These are phyloP conservation scores for Didymella segeticola DNA, from an alignment of 2,329 filamentous ascomycete species.

Conservation along the genomic window DNA sequence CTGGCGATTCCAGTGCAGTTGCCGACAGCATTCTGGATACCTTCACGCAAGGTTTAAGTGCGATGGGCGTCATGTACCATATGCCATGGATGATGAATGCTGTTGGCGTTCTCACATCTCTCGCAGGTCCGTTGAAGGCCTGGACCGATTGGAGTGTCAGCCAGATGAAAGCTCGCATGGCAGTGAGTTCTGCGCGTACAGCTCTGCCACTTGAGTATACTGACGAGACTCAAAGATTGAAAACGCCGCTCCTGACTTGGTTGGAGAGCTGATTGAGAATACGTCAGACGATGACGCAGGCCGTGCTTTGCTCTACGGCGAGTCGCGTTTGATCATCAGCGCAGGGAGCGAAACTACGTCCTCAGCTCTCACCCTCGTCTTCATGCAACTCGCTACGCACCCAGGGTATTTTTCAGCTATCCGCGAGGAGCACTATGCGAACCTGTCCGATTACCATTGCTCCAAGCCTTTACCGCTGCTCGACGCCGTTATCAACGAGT, in stretches of 20 bases:
- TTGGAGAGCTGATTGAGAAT: conserved; percentile 31
- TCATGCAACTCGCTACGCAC: conserved; percentile 45
- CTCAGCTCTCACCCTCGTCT: conserved; percentile 59
- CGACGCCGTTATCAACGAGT: conserved; percentile 36
- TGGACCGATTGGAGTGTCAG: conserved; percentile 35
- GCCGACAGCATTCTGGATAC: conserved; percentile 36
- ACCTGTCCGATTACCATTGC: conserved; percentile 16
- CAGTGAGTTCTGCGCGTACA: conserved; percentile 13
- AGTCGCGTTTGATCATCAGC: conserved; percentile 42
- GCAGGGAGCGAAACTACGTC: conserved; percentile 56
- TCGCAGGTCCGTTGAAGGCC: conserved; percentile 35
- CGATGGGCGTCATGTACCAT: conserved; percentile 34
- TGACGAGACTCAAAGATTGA: conserved; percentile 17
- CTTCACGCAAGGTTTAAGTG: conserved; percentile 36
- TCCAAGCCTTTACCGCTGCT: conserved; percentile 22
- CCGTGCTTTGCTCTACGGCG: conserved; percentile 32
- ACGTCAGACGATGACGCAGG: conserved; percentile 24
- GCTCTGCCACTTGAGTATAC: neutral
- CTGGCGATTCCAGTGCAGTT: conserved; percentile 40
- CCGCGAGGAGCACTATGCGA: conserved; percentile 27
- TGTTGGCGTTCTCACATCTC: conserved; percentile 23
- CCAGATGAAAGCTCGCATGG: conserved; percentile 31
- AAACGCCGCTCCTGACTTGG: conserved; percentile 30
- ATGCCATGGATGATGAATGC: conserved; percentile 41
- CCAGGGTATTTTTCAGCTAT: conserved; percentile 24